These are phyloP conservation scores for Geosmithia putterillii DNA, from an alignment of 2,329 filamentous ascomycete species.

Conservation along the genomic window DNA sequence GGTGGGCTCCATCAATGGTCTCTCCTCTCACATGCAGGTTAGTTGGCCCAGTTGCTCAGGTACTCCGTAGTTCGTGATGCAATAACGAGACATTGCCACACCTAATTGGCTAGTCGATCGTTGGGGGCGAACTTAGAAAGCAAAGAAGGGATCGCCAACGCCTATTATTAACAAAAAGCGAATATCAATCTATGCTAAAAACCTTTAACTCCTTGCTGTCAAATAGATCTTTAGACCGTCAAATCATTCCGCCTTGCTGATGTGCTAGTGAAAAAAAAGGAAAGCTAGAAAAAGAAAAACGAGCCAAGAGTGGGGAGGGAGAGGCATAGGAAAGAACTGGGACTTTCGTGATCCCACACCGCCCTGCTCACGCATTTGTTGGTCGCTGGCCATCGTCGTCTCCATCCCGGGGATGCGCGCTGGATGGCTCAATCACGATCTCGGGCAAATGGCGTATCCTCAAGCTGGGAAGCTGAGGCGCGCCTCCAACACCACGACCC, in stretches of 20 bases:
- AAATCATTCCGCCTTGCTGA: neutral
- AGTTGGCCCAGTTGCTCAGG: no score
- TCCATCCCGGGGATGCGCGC: constrained; percentile 12
- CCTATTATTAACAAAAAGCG: neutral
- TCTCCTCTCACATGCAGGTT: no score
- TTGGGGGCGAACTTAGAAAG: neutral
- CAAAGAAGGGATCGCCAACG: neutral
- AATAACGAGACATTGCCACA: neutral
- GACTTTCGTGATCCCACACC: neutral
- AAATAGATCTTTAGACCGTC: neutral
- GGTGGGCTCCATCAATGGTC: neutral
- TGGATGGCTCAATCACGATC: constrained; percentile 46
- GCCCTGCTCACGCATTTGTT: neutral
- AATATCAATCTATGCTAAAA: neutral
- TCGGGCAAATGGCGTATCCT: constrained; percentile 36
- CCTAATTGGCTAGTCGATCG: no score
- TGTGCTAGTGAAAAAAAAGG: neutral
- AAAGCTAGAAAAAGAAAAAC: neutral
- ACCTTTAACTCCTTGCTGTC: neutral
- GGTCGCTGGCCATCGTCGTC: neutral
- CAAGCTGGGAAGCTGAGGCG: constrained; percentile 40
- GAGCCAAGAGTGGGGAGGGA: neutral
- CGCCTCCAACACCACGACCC: constrained; percentile 21
- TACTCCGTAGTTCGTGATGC: neutral
- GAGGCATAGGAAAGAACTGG: neutral